These are phyloP conservation scores for Epichloe gansuensis DNA, from an alignment of 2,329 filamentous ascomycete species.

Conservation along the genomic window DNA sequence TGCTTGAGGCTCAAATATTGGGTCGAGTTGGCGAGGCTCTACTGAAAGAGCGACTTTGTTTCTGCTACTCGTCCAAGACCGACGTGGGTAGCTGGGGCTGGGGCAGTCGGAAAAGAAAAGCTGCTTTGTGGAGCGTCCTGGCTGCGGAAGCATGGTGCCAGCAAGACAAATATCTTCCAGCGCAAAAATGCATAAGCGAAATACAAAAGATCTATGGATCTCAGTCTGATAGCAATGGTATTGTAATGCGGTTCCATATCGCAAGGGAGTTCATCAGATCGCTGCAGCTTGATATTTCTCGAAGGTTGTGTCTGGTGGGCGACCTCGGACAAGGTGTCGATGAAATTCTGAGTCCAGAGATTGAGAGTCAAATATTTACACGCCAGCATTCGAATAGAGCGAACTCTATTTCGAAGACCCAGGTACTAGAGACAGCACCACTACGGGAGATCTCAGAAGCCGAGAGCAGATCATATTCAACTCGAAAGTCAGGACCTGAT, in stretches of 20 bases:
- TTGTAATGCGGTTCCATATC: slow-evolving; percentile 31
- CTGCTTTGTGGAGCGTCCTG: slow-evolving; percentile 77
- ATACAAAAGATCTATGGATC: slow-evolving; percentile 44
- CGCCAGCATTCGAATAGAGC: slow-evolving; percentile 22
- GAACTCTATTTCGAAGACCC: slow-evolving; percentile 11
- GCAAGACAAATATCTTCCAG: slow-evolving; percentile 63
- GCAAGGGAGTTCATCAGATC: slow-evolving; percentile 40
- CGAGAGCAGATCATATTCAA: background rate
- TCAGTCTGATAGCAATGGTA: slow-evolving; percentile 36
- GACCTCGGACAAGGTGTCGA: slow-evolving; percentile 20
- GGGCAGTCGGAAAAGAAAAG: slow-evolving; percentile 68
- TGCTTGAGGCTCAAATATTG: slow-evolving; percentile 66
- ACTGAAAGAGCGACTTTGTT: slow-evolving; percentile 72
- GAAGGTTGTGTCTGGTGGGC: slow-evolving; percentile 26
- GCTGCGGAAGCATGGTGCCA: slow-evolving; percentile 74
- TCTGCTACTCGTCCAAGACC: slow-evolving; percentile 66
- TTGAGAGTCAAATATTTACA: slow-evolving; percentile 36
- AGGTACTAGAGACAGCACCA: slow-evolving; percentile 37
- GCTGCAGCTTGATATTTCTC: slow-evolving; percentile 36
- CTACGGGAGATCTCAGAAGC: slow-evolving; percentile 14
- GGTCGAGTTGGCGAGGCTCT: slow-evolving; percentile 68
- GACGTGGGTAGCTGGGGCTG: slow-evolving; percentile 53
- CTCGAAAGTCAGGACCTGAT: background rate
- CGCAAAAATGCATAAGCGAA: slow-evolving; percentile 63
- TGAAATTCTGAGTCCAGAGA: slow-evolving; percentile 22